Percentiles rank a stretch among this genome's conserved stretches.
These are phyloP conservation scores for Daldinia caldariorum DNA, from an alignment of 495 filamentous ascomycete genomes.

Conservation along the genomic window DNA sequence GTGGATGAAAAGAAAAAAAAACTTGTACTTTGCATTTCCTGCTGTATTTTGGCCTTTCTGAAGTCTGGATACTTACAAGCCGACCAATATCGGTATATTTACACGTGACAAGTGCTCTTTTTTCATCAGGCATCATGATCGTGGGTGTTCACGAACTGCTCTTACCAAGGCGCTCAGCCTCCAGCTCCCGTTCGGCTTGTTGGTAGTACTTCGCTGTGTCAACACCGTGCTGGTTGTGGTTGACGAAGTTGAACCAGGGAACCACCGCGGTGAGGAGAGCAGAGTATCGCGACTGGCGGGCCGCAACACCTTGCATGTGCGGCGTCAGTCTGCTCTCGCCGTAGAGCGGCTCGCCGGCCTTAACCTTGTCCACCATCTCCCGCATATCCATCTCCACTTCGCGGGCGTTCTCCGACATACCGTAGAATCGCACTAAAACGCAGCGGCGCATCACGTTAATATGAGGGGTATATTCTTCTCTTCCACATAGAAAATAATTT, in stretches of 20 bases:
- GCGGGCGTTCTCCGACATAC: conserved; percentile 87
- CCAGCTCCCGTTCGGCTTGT: conserved; percentile 93
- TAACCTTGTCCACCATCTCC: conserved; percentile 96
- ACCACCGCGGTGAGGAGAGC: conserved; percentile 82
- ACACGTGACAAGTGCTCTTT: conserved; percentile 26
- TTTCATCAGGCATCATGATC: not conserved
- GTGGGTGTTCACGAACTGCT: conserved; percentile 22
- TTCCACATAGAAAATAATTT: not conserved
- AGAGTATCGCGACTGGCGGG: conserved; percentile 90
- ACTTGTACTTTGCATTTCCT: conserved; percentile 15
- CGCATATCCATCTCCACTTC: conserved; percentile 96
- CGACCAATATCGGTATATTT: conserved; percentile 30
- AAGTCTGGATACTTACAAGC: conserved; percentile 9
- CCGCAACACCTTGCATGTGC: conserved; percentile 92
- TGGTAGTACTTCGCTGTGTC: conserved; percentile 98
- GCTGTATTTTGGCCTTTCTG: conserved; percentile 13
- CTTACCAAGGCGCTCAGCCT: conserved; percentile 69
- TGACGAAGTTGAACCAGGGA: conserved; percentile 98
- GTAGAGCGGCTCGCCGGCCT: conserved; percentile 90
- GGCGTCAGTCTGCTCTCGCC: conserved; percentile 78
- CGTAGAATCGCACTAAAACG: conserved; percentile 84
- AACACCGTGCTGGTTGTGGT: conserved; percentile 96
- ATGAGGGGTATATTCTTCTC: not conserved
- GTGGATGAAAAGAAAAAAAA: not conserved
- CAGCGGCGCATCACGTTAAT: not conserved